These are phyloP conservation scores for Plantago major DNA, from an alignment of 257 asterid genomes.

Conservation along the genomic window DNA sequence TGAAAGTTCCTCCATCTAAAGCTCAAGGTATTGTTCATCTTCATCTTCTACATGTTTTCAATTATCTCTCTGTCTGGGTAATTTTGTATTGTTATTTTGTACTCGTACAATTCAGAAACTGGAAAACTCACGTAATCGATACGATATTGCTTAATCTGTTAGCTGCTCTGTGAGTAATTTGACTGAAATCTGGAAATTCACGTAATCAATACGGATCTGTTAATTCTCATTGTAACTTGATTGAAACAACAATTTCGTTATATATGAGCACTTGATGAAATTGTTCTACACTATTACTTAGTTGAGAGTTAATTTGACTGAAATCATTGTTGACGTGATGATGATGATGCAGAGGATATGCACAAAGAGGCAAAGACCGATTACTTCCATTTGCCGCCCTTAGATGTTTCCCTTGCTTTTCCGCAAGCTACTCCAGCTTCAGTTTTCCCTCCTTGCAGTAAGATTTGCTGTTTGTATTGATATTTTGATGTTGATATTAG, in stretches of 20 bases:
- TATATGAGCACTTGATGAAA: background rate
- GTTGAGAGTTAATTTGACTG: background rate
- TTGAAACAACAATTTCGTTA: background rate
- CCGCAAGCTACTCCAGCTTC: constrained; percentile 99
- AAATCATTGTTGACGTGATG: constrained; percentile 12
- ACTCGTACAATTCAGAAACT: background rate
- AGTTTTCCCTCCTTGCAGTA: constrained; percentile 75
- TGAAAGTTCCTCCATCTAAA: constrained; percentile 48
- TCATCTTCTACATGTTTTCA: background rate
- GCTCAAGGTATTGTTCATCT: constrained; percentile 40
- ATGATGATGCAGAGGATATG: constrained; percentile 44
- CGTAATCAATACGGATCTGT: background rate
- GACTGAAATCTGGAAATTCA: background rate
- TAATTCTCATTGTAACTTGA: background rate
- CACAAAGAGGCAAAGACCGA: constrained; percentile 51
- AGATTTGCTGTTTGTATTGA: constrained; percentile 12
- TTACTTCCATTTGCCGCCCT: constrained; percentile 66
- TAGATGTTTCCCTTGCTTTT: constrained; percentile 82
- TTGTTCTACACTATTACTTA: background rate
- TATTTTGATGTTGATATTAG: background rate
- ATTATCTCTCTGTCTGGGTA: background rate
- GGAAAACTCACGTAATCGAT: background rate
- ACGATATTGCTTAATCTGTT: too few species aligned
- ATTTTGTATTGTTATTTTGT: background rate
- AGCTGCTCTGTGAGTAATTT: background rate